Evolutionary conservation across 805 yeast genomes (phyloP).

Genomic region (Hanseniaspora lindneri): DNA sequence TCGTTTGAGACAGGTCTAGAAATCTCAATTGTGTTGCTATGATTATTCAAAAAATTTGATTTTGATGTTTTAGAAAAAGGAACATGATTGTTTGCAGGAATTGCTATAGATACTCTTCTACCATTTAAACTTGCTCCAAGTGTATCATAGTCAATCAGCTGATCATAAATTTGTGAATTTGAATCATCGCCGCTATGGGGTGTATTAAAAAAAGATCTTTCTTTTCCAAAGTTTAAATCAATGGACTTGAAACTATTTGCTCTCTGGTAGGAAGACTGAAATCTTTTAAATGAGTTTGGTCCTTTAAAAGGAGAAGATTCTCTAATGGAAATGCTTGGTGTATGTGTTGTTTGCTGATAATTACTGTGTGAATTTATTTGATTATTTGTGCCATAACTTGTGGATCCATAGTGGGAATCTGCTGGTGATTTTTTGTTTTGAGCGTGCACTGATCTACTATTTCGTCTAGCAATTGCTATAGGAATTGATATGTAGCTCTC

Average conservation of each 20-base stretch:
- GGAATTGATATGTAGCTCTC: constrained; percentile 11
- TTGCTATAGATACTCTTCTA: constrained; percentile 45
- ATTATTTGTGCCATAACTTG: background rate
- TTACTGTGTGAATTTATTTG: background rate
- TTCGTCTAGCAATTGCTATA: constrained; percentile 11
- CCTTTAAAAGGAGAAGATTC: constrained; percentile 40
- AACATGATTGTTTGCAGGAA: background rate
- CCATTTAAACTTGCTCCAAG: constrained; percentile 56
- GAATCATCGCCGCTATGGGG: constrained; percentile 20
- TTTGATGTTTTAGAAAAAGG: background rate
- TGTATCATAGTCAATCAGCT: constrained; percentile 54
- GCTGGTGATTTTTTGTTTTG: background rate
- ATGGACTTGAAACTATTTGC: constrained; percentile 62
- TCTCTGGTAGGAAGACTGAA: constrained; percentile 67
- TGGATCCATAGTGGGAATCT: background rate
- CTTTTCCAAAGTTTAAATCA: constrained; percentile 32
- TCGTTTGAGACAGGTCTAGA: background rate
- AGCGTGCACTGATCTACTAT: background rate
- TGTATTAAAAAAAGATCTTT: constrained; percentile 52
- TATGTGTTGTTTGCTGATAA: constrained; percentile 20
- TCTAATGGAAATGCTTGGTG: constrained; percentile 2
- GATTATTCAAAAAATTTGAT: background rate
- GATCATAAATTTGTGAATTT: constrained; percentile 34
- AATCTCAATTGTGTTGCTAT: background rate
- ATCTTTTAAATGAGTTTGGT: constrained; percentile 57